Evolutionary conservation across 2,329 filamentous ascomycete genomes (phyloP).

Genomic region (Gliomastix tumulicola): DNA sequence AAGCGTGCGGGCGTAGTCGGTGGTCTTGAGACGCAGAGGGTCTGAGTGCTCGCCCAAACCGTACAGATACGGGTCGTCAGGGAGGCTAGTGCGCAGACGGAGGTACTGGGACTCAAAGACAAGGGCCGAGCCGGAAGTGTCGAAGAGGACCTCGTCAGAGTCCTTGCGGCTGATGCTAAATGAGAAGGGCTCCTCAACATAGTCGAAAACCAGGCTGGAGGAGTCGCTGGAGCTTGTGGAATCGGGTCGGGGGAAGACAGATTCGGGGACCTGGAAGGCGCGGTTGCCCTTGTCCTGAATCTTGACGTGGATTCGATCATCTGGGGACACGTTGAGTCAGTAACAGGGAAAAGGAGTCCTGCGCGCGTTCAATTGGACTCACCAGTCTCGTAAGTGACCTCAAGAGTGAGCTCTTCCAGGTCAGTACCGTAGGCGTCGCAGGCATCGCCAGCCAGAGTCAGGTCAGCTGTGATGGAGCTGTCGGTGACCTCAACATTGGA

Average conservation of each 20-base stretch:
- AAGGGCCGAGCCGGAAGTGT: conserved; percentile 58
- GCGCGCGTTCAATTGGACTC: conserved; percentile 24
- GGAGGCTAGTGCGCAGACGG: conserved; percentile 63
- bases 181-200: conserved; percentile 50
- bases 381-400: conserved; percentile 38
- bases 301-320: conserved; percentile 64
- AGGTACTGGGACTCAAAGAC: conserved; percentile 77
- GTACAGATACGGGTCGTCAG: conserved; percentile 64
- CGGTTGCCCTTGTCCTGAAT: conserved; percentile 64
- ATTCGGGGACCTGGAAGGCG: conserved; percentile 69
- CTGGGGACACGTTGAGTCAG: conserved; percentile 22
- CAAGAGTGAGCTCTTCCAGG: conserved; percentile 56
- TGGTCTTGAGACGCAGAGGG: conserved; percentile 59
- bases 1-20: conserved; percentile 54
- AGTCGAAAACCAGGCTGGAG: conserved; percentile 39
- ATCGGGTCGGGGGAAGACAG: conserved; percentile 51
- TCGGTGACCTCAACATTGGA: conserved; percentile 46
- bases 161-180: conserved; percentile 48
- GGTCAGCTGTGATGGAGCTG: conserved; percentile 58
- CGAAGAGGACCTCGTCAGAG: conserved; percentile 52
- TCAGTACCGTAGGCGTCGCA: conserved; percentile 79
- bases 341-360: conserved; percentile 48
- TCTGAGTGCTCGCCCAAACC: conserved; percentile 75
- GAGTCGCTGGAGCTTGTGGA: conserved; percentile 10
- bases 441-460: conserved; percentile 60